phyloP scores from a whole-genome alignment of 345 rosid species.

The Corchorus olitorius region DNA sequence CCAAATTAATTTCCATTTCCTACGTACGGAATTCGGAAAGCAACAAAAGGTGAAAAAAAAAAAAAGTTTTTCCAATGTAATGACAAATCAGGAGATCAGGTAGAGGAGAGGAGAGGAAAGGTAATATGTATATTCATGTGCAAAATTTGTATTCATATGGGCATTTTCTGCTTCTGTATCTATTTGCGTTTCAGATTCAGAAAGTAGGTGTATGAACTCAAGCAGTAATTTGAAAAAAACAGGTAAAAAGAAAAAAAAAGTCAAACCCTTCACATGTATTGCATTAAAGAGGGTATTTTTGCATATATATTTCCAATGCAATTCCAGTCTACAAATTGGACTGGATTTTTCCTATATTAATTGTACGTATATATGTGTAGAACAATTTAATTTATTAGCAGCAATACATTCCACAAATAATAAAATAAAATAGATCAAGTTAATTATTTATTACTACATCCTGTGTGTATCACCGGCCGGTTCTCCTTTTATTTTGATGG shows the following conservation, averaged over 20 bases:
- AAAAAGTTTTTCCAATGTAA: not conserved
- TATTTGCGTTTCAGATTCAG: not conserved
- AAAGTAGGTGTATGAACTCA: not conserved
- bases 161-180: not conserved
- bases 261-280: constrained; percentile 21
- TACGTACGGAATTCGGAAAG: too few species aligned
- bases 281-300: not conserved
- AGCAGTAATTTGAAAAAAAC: not conserved
- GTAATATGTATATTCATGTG: not conserved
- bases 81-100: not conserved
- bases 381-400: not conserved
- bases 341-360: not conserved
- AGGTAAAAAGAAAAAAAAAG: constrained; percentile 3
- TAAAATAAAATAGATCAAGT: too few species aligned
- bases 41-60: not conserved
- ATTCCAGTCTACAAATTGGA: not conserved
- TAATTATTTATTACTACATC: too few species aligned
- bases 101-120: not conserved
- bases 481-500: too few species aligned
- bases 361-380: not conserved
- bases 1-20: too few species aligned
- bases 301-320: constrained; percentile 15
- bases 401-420: too few species aligned
- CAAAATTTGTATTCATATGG: not conserved
- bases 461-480: too few species aligned